Evolutionary conservation across 192 early-diverging fungal genomes (phyloP), one percentile per base, ranked within the genome.

Genomic region (Podila horticola): DNA sequence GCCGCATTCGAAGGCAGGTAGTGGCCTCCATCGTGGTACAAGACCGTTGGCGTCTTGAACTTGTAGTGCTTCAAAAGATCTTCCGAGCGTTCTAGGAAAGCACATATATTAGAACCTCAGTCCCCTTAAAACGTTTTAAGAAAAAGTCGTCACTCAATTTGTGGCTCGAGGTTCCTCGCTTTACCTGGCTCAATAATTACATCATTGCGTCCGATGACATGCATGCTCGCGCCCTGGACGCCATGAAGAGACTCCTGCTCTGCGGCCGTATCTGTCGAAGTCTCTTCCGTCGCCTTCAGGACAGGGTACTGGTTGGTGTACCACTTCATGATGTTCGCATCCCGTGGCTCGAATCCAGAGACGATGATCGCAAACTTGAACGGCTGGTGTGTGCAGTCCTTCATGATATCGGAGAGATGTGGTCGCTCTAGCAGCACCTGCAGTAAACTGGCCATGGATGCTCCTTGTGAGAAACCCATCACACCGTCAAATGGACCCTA

Each of bases 381-480:
- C 3, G 79, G 74, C 0, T 52, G 66, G 38, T 87, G 88, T n/a
- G 22, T 63, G 33, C 60, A 57, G 20, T 66, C 71, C 36, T 22
- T 69, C 71, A 81, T 73, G 38, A 69, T 30, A 2, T 59, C 64
- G 1, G 77, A 81, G 62, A 89, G 67, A 58, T 86, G 63, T 19
- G 73, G 73, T 6, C 83, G 60, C 58, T 89, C 84, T 38, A 89
- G n/a, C n/a, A 84, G 31, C 2, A 74, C 66, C 29, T 77, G 74
- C 41, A 89, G 29, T 29, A 89, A 31, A 17, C 86, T 74, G 2
- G 88, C 86, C 75, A 89, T 82, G 9, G 83, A 74, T 4, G 88
- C 88, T 10, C 87, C 86, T 30, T 89, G 88, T n/a, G 86, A 87
- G 69, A 89, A 89, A 24, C 88, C 88, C 75, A 89, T 82, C 1